phyloP scores from a whole-genome alignment of 129 eudicot species.

The Lactuca sativa region DNA sequence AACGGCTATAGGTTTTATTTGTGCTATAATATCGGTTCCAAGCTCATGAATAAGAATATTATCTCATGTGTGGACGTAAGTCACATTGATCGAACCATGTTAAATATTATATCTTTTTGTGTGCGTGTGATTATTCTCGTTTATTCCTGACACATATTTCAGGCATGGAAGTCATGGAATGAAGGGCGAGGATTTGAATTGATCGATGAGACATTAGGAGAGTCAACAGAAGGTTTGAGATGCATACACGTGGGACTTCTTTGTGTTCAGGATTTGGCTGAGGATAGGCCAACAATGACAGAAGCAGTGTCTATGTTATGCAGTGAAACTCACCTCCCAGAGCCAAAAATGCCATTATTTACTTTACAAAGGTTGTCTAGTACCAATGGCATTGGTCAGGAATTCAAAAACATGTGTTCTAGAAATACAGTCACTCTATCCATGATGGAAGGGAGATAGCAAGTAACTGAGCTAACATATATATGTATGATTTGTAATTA shows the following conservation, averaged over 20 bases:
- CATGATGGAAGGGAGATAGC: constrained; percentile 22
- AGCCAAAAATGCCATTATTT: constrained; percentile 34
- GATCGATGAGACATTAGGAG: constrained; percentile 18
- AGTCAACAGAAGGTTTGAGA: constrained; percentile 22
- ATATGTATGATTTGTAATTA: too few species aligned
- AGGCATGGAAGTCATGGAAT: constrained; percentile 45
- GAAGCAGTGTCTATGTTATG: constrained; percentile 27
- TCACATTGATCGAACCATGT: too few species aligned
- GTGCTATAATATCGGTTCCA: too few species aligned
- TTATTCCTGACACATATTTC: neutral
- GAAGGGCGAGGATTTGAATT: constrained; percentile 30
- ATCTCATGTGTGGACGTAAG: too few species aligned
- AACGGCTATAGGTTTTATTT: too few species aligned
- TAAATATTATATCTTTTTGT: too few species aligned
- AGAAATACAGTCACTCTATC: constrained; percentile 21
- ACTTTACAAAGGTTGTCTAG: constrained; percentile 20
- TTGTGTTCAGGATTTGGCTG: constrained; percentile 34
- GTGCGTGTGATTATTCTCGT: too few species aligned
- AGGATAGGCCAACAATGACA: constrained; percentile 35
- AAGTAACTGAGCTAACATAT: too few species aligned
- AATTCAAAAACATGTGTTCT: constrained; percentile 10
- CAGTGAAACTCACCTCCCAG: constrained; percentile 29
- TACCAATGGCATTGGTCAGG: neutral
- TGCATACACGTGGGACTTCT: constrained; percentile 42
- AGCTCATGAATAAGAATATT: too few species aligned